Percentiles rank a stretch among this genome's conserved stretches.
Conservation (phyloP, 139 green algal genomes). For the Picochlorum sp. region DNA sequence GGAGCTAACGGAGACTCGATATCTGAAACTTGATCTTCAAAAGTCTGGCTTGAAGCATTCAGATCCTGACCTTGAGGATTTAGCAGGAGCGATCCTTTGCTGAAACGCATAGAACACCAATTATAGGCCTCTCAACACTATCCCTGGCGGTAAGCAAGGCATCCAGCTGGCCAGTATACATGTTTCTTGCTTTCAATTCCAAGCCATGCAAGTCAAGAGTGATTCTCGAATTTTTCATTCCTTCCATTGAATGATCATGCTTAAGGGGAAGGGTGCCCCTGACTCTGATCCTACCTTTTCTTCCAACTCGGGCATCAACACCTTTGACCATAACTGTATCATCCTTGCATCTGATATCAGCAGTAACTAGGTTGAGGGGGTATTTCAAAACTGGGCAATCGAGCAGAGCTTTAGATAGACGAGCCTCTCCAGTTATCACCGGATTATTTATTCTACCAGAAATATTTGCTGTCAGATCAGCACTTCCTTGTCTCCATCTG, state of each 20-base stretch:
- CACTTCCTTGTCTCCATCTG: constrained; percentile 61
- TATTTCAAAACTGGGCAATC: constrained; percentile 42
- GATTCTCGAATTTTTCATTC: not conserved
- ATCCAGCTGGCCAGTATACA: constrained; percentile 65
- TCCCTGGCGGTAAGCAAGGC: constrained; percentile 37
- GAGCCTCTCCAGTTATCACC: constrained; percentile 30
- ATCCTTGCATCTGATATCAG: constrained; percentile 37
- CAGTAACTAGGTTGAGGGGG: constrained; percentile 42
- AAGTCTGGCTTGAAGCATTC: not conserved
- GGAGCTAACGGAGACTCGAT: not conserved
- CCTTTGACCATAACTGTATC: constrained; percentile 40
- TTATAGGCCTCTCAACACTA: constrained; percentile 44
- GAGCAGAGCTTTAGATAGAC: constrained; percentile 38
- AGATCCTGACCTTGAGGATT: constrained; percentile 30
- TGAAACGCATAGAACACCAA: constrained; percentile 57
- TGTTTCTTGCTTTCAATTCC: constrained; percentile 59
- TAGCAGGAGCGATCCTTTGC: constrained; percentile 53
- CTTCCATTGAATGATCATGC: not conserved
- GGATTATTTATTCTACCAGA: constrained; percentile 30
- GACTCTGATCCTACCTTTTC: constrained; percentile 47
- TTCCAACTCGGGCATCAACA: constrained; percentile 63
- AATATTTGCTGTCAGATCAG: constrained; percentile 49
- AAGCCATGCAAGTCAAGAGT: constrained; percentile 34
- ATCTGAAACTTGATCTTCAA: not conserved
- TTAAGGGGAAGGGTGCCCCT: constrained; percentile 51